phyloP scores from a whole-genome alignment of 495 filamentous ascomycete species.

The Penicillium salamii region DNA sequence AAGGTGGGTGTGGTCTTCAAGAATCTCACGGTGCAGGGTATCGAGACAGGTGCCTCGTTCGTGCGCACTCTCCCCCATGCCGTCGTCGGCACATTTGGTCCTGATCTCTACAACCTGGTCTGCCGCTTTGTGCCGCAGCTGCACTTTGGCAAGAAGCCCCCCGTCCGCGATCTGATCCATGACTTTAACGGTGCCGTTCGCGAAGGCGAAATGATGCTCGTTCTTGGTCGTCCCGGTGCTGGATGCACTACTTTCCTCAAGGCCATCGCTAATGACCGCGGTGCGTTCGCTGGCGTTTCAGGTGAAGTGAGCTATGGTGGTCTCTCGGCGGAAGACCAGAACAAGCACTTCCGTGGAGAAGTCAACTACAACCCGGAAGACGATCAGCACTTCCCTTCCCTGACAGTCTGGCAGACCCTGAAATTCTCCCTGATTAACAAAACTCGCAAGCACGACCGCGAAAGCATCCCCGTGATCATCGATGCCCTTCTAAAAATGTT shows the following conservation, averaged over 20 bases:
- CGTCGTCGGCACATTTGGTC: constrained; percentile 79
- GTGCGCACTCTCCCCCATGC: constrained; percentile 75
- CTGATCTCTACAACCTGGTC: constrained; percentile 72
- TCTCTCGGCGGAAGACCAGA: constrained; percentile 66
- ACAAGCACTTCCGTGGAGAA: constrained; percentile 71
- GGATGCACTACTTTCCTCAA: constrained; percentile 82
- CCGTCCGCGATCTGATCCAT: constrained; percentile 62
- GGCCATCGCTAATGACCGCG: constrained; percentile 69
- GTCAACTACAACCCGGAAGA: constrained; percentile 83
- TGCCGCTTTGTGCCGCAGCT: constrained; percentile 63
- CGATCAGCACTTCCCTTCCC: constrained; percentile 71
- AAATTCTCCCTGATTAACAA: constrained; percentile 83
- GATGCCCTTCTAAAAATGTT: constrained; percentile 67
- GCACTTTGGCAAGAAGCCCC: constrained; percentile 47
- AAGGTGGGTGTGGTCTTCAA: constrained; percentile 84
- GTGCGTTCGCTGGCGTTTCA: constrained; percentile 60
- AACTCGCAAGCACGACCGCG: constrained; percentile 68
- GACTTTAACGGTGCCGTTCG: constrained; percentile 77
- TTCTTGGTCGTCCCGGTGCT: constrained; percentile 74
- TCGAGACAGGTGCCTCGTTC: constrained; percentile 62
- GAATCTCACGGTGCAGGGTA: constrained; percentile 72
- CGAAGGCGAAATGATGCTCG: constrained; percentile 82
- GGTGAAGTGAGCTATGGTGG: constrained; percentile 77
- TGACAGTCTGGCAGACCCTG: constrained; percentile 79
- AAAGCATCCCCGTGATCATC: constrained; percentile 64